Evolutionary conservation across 2,329 filamentous ascomycete species (phyloP).

Genomic region (Microdochium bolleyi): DNA sequence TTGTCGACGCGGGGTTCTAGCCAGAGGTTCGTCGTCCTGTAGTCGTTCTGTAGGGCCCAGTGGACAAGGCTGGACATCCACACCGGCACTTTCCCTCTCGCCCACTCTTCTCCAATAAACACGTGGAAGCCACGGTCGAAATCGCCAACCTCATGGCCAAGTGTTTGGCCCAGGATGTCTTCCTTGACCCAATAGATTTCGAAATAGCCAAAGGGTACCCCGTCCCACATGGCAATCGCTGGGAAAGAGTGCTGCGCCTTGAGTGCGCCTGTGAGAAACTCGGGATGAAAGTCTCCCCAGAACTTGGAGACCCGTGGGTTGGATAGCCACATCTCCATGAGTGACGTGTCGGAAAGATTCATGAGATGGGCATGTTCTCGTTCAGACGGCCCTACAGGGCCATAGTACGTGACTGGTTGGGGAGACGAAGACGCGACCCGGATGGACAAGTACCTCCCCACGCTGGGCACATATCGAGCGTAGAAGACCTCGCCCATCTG

Average conservation of each 20-base stretch:
- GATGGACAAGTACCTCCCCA: conserved; percentile 81
- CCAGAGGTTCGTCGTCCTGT: conserved; percentile 73
- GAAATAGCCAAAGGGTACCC: conserved; percentile 92
- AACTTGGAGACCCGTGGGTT: conserved; percentile 75
- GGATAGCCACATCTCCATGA: conserved; percentile 84
- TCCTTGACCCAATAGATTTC: conserved; percentile 99
- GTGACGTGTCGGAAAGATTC: conserved; percentile 40
- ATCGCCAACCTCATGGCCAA: conserved; percentile 60
- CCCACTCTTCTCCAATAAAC: conserved; percentile 87
- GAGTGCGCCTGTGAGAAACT: conserved; percentile 61
- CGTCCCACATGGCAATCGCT: conserved; percentile 88
- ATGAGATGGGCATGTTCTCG: conserved; percentile 31
- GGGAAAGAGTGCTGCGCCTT: conserved; percentile 73
- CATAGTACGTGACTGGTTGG: conserved; percentile 55
- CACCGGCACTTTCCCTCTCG: conserved; percentile 68
- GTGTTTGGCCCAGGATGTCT: conserved; percentile 64
- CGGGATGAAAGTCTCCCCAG: conserved; percentile 63
- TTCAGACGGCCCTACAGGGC: conserved; percentile 39
- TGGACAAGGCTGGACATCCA: conserved; percentile 89
- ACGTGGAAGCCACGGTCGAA: conserved; percentile 87
- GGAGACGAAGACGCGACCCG: conserved; percentile 68
- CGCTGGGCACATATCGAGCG: conserved; percentile 73
- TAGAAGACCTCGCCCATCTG: conserved; percentile 91
- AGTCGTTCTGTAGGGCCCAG: conserved; percentile 70
- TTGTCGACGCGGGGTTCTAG: conserved; percentile 92